Base-by-base conservation (phyloP, 1,139 yeast genomes). In the Suhomyces yuchorum region DNA sequence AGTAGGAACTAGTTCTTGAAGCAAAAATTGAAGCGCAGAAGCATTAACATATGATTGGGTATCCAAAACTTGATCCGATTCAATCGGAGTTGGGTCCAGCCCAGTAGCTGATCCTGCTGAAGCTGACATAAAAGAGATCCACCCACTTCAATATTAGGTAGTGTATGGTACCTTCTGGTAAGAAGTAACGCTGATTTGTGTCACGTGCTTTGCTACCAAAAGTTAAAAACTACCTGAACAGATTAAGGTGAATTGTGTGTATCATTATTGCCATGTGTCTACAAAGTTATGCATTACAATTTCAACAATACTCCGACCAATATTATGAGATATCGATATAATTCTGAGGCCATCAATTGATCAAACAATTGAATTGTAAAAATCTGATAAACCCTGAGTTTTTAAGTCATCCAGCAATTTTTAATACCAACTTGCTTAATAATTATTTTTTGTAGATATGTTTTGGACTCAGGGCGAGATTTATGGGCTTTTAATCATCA, bases 1-100 rank as follows among this genome's bases (percentile, higher is more conserved):
- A 35, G 85, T 67, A 9, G 96, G 95, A 1, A 89, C 83, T 38
- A 87, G 68, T 65, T 90, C 96, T 60, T 84, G 87, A 23, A 91
- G 67, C 24, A 90, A 77, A 51, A 82, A 75, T 41, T 84, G 85
- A 42, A 86, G 65, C 34, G 82, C 73, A 3, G 79, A 64, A 14
- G 78, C 61, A 57, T 73, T 82, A 43, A 85, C 80, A 49, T 59
- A 58, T 12, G 62, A 51, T 40, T 58, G 64, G 17, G 55, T 48
- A 42, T 67, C 71, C 32, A 65, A 57, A 6, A 54, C 41, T 42
- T 63, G 68, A 17, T 37, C 11, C 5, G 40, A 9, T n/a, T 20
- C 30, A 19, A 6, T 26, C 19, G 20, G 12, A 8, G 41, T 19
- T 24, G 22, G 19, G 22, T 18, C 41, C 20, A 11, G 33, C 14